Conservation (phyloP, 495 filamentous ascomycete species). For the Penicillium taxi region DNA sequence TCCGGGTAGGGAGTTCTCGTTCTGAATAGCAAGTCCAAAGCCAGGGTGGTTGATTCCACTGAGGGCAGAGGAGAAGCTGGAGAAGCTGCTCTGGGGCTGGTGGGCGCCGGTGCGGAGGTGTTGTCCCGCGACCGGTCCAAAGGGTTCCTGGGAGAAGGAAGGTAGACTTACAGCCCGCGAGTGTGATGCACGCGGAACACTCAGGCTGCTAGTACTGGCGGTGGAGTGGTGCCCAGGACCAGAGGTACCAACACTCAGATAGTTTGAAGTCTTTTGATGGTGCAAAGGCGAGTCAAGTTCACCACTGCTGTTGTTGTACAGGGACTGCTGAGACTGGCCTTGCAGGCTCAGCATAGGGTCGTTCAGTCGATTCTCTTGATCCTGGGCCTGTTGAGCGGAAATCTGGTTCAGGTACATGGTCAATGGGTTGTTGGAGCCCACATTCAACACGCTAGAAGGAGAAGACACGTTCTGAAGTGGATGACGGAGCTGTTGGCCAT, state of each 20-base stretch:
- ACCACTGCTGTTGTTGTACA: slow-evolving; percentile 43
- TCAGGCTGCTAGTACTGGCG: slow-evolving; percentile 57
- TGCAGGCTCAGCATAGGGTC: slow-evolving; percentile 50
- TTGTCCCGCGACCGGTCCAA: slow-evolving; percentile 39
- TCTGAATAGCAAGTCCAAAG: slow-evolving; percentile 56
- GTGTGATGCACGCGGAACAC: slow-evolving; percentile 60
- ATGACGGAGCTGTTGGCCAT: slow-evolving; percentile 41
- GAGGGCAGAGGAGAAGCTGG: slow-evolving; percentile 49
- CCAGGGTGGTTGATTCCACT: slow-evolving; percentile 50
- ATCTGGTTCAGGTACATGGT: slow-evolving; percentile 91
- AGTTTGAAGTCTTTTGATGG: slow-evolving; percentile 44
- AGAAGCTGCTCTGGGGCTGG: slow-evolving; percentile 49
- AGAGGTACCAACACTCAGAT: slow-evolving; percentile 61
- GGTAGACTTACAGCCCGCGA: slow-evolving; percentile 79
- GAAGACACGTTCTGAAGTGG: slow-evolving; percentile 48
- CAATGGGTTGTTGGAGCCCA: slow-evolving; percentile 74
- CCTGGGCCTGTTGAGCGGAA: slow-evolving; percentile 64
- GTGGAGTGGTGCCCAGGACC: slow-evolving; percentile 42
- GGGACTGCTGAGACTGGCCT: slow-evolving; percentile 57
- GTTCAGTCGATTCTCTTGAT: slow-evolving; percentile 45
- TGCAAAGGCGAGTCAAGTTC: slow-evolving; percentile 47
- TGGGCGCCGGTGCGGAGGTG: slow-evolving; percentile 42
- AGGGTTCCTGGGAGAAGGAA: slow-evolving; percentile 56
- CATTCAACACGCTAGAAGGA: slow-evolving; percentile 67
- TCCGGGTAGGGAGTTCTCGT: slow-evolving; percentile 54